Base-by-base conservation (phyloP, 306 rosid genomes). In the Vigna mungo region DNA sequence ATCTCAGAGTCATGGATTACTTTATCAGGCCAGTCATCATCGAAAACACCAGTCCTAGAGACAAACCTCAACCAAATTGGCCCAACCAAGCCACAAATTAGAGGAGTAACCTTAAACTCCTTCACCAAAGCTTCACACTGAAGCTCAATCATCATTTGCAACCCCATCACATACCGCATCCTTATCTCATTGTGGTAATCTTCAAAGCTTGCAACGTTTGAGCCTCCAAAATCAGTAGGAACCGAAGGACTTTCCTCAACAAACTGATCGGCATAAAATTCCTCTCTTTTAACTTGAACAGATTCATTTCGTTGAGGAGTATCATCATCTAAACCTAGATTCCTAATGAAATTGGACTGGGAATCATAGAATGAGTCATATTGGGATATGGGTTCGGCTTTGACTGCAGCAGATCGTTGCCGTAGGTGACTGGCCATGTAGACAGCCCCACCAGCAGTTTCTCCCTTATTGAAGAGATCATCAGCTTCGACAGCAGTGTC, bases 1-100 rank as follows among this genome's bases (percentile, higher is more conserved):
- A 44, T 87, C 82, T 89, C 96, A 67, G 97, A 89, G 51, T 91
- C 87, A 2, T 68, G 77, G 52, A 87, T 69, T n/a, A 76, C 75
- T 23, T 83, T 81, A 65, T 87, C 88, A 72, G 81, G 86, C 96
- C 93, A 90, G 13, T 61, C 91, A 64, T 89, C 92, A 32, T 85
- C 89, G 1, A 94, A 88, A 65, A 94, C 85, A 61, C 82, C 87
- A 65, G 97, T 87, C 48, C 18, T 48, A 41, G 91, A 89, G 68
- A 94, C 87, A 71, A 88, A 86, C 68, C 97, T 86, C 85, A 91
- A 76, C 98, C 97, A 94, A 71, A 92, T 83, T 7, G 90, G 89
- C 37, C 88, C 96, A 56, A 89, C 85, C 83, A 90, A 80, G 14
- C 97, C 97, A 83, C 98, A 94, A 32, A 94, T 83, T 73, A 90